These are phyloP conservation scores for Peniophora sp. DNA, from an alignment of 1,284 basidiomycete species.

Conservation along the genomic window DNA sequence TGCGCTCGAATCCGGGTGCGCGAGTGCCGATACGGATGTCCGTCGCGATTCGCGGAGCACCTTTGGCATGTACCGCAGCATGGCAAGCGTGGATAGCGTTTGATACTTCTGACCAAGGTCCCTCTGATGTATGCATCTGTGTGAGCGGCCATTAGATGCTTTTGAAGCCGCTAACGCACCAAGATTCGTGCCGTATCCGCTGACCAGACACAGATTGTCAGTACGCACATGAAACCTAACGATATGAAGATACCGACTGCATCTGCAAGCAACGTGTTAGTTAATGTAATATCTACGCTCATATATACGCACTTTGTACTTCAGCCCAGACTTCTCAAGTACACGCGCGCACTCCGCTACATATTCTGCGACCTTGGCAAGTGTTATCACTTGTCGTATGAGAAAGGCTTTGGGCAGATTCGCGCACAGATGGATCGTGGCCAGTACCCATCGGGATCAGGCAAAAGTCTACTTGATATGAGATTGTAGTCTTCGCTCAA, in stretches of 20 bases:
- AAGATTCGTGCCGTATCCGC: constrained; percentile 87
- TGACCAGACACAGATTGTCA: constrained; percentile 19
- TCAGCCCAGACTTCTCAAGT: constrained; percentile 74
- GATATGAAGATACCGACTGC: constrained; percentile 47
- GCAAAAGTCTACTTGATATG: constrained; percentile 60
- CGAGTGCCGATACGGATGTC: constrained; percentile 92
- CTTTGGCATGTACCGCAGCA: constrained; percentile 75
- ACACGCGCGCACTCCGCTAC: constrained; percentile 76
- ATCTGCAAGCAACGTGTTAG: constrained; percentile 36
- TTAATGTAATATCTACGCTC: neutral
- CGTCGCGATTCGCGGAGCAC: constrained; percentile 69
- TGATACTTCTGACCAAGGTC: constrained; percentile 77
- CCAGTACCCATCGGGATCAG: constrained; percentile 74
- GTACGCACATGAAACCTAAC: neutral
- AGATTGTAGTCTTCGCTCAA: neutral
- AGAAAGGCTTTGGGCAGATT: neutral
- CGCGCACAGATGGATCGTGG: constrained; percentile 52
- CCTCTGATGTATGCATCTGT: constrained; percentile 40
- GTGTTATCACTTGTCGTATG: neutral
- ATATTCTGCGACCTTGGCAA: constrained; percentile 54
- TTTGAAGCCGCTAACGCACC: constrained; percentile 32
- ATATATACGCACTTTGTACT: constrained; percentile 67
- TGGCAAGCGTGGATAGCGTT: constrained; percentile 85
- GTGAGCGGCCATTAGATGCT: neutral
- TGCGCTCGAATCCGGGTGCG: constrained; percentile 12